phyloP scores from a whole-genome alignment of 345 rosid species.

The Cardamine chenopodiifolia region DNA sequence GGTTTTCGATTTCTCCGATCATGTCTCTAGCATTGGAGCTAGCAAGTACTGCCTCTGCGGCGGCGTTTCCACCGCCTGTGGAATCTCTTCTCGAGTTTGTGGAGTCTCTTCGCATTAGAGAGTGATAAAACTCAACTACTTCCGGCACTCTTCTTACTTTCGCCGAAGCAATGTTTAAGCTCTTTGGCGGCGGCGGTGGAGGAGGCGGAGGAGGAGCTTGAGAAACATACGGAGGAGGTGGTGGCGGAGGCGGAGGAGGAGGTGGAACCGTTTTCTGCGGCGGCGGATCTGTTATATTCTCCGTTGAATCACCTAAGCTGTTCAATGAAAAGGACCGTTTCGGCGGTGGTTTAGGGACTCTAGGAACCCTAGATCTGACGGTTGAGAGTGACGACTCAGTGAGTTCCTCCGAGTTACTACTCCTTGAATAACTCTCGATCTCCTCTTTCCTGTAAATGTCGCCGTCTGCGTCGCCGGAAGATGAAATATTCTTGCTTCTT shows the following conservation, averaged over 20 bases:
- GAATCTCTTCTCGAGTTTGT: slow-evolving; percentile 75
- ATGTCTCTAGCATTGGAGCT: slow-evolving; percentile 78
- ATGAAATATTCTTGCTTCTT: neutral
- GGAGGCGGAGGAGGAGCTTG: slow-evolving; percentile 59
- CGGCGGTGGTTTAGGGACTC: slow-evolving; percentile 95
- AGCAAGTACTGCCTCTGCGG: slow-evolving; percentile 51
- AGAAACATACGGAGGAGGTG: slow-evolving; percentile 33
- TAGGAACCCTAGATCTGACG: slow-evolving; percentile 72
- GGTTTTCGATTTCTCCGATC: slow-evolving; percentile 99
- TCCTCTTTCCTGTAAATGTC: slow-evolving; percentile 51
- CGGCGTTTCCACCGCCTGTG: slow-evolving; percentile 45
- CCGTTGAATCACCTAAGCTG: slow-evolving; percentile 34
- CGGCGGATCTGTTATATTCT: slow-evolving; percentile 24
- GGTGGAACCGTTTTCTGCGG: slow-evolving; percentile 42
- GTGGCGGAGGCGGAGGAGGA: slow-evolving; percentile 49
- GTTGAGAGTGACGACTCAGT: slow-evolving; percentile 54
- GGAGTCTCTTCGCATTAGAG: slow-evolving; percentile 87
- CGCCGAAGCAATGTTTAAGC: slow-evolving; percentile 47
- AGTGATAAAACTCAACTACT: slow-evolving; percentile 97
- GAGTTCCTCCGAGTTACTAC: slow-evolving; percentile 71
- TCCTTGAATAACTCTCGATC: slow-evolving; percentile 55
- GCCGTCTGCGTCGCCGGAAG: slow-evolving; percentile 7
- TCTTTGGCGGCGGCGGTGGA: slow-evolving; percentile 66
- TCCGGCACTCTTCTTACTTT: slow-evolving; percentile 92
- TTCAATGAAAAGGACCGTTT: slow-evolving; percentile 46